Evolutionary conservation across 768 basidiomycete species (phyloP).

Genomic region (Boletus subcaerulescens): DNA sequence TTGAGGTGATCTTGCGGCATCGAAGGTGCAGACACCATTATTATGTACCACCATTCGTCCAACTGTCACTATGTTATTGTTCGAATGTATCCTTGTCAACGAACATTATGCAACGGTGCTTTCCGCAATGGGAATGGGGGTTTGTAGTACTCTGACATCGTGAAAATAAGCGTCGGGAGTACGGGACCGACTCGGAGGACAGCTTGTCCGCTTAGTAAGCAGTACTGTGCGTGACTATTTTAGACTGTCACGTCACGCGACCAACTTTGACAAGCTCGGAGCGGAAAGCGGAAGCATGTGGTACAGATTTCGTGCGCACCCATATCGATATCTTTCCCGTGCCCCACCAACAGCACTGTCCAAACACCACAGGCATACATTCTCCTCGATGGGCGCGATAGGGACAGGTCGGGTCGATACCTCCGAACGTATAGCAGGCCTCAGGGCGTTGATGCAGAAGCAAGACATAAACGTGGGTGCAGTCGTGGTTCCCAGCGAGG

Average conservation of each 20-base stretch:
- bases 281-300: conserved; percentile 30
- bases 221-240: background rate
- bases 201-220: too few species aligned
- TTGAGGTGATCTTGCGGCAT: too few species aligned
- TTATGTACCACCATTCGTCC: too few species aligned
- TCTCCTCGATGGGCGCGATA: conserved; percentile 35
- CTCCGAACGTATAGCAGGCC: conserved; percentile 52
- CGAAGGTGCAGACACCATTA: too few species aligned
- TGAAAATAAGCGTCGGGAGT: too few species aligned
- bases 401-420: conserved; percentile 54
- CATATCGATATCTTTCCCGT: conserved; percentile 24
- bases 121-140: too few species aligned
- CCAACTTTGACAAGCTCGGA: conserved; percentile 2
- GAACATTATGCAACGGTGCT: too few species aligned
- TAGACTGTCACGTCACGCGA: conserved; percentile 6
- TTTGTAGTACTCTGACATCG: too few species aligned
- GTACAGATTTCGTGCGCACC: conserved; percentile 14
- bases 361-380: conserved; percentile 3
- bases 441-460: conserved; percentile 70
- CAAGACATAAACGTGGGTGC: conserved; percentile 57
- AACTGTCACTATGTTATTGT: too few species aligned
- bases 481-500: conserved; percentile 86
- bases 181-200: too few species aligned
- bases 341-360: conserved; percentile 2
- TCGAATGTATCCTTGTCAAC: too few species aligned